Conservation (phyloP, 2,329 filamentous ascomycete genomes). For the Lachnellula arida region DNA sequence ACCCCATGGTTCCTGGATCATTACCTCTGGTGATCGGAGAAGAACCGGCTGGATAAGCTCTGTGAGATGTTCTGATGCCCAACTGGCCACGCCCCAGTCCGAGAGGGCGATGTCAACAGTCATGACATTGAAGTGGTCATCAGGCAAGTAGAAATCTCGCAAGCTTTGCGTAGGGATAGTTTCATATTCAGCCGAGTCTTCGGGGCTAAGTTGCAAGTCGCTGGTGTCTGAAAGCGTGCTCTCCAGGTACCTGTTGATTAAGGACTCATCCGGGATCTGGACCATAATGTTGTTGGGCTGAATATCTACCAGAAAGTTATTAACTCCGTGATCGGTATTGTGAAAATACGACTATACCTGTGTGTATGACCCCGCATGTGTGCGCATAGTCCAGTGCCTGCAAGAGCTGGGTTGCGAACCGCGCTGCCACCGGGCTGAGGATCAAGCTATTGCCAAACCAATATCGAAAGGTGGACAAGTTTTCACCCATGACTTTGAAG, state of each 20-base stretch:
- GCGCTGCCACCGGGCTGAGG: no score
- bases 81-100: constrained; percentile 24
- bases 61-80: constrained; percentile 15
- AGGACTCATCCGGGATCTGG: constrained; percentile 17
- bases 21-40: constrained; percentile 26
- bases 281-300: constrained; percentile 25
- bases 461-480: neutral
- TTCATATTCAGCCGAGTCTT: neutral
- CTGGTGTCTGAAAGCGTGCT: no score
- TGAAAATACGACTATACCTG: constrained; percentile 2
- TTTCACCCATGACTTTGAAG: constrained; percentile 21
- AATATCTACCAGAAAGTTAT: constrained; percentile 15
- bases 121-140: constrained; percentile 5
- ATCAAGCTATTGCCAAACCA: no score
- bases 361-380: constrained; percentile 22
- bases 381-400: constrained; percentile 27
- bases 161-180: no score
- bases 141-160: no score
- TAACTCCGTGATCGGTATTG: no score
- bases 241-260: neutral
- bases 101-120: constrained; percentile 22
- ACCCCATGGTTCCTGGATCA: constrained; percentile 24
- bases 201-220: no score
- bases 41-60: constrained; percentile 24
- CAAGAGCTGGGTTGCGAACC: constrained; percentile 22